Evolutionary conservation across 768 basidiomycete genomes (phyloP).

Genomic region (Rhizopogon vinicolor): DNA sequence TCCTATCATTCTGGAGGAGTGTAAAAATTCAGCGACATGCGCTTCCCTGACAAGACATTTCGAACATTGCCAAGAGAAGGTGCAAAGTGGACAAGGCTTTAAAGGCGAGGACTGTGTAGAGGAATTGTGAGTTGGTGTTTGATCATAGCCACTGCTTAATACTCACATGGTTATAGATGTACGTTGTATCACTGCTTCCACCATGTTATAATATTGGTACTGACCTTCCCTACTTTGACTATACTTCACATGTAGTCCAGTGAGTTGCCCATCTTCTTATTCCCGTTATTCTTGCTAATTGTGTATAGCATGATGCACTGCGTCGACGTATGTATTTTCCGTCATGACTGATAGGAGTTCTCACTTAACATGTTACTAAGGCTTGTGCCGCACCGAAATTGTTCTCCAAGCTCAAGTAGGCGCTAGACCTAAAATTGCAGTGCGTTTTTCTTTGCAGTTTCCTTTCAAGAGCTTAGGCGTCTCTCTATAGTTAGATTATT

Average conservation of each 20-base stretch:
- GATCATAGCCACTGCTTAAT: background rate
- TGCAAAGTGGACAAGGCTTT: slow-evolving; percentile 76
- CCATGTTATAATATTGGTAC: slow-evolving; percentile 1
- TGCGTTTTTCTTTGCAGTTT: background rate
- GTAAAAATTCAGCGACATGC: slow-evolving; percentile 63
- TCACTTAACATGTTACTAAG: slow-evolving; percentile 20
- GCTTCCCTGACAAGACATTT: slow-evolving; percentile 74
- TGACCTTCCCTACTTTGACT: slow-evolving; percentile 19
- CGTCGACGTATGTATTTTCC: slow-evolving; percentile 61
- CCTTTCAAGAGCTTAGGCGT: background rate
- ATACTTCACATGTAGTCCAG: slow-evolving; percentile 49
- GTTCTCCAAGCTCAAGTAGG: slow-evolving; percentile 62
- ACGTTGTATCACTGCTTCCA: slow-evolving; percentile 6
- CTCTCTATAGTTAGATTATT: background rate
- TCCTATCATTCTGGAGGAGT: slow-evolving; percentile 72
- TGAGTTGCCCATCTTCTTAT: slow-evolving; percentile 33
- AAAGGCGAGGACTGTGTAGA: slow-evolving; percentile 92
- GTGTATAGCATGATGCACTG: slow-evolving; percentile 83
- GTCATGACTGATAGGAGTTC: background rate
- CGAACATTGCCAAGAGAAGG: slow-evolving; percentile 87
- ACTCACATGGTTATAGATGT: slow-evolving; percentile 16
- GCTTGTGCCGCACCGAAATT: slow-evolving; percentile 71
- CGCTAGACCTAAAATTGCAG: background rate
- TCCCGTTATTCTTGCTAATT: slow-evolving; percentile 6
- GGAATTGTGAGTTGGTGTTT: slow-evolving; percentile 64